Base-by-base conservation (phyloP, 345 rosid species). In the Cardamine resedifolia region DNA sequence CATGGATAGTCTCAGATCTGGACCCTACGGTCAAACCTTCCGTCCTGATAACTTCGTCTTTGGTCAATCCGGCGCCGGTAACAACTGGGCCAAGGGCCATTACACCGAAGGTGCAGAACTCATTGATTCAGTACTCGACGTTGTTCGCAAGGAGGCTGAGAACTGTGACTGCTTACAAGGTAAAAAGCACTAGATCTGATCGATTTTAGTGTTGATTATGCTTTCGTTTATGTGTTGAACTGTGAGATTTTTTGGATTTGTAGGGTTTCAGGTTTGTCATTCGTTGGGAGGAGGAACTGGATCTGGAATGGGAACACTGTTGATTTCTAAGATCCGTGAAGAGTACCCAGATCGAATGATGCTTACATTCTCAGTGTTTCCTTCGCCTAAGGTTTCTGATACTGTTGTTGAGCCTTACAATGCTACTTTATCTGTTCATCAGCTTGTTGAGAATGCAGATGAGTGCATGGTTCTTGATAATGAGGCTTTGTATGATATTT, bases 311-410 rank as follows among this genome's bases (percentile, higher is more conserved):
- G 77, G 77, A 53, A 65, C 77, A 3, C 58, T 73, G 0, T 45
- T 73, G 77, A 73, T 73, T 21, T 74, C 77, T 0, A 74, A 74
- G 72, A 74, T 74, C 66, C 64, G 77, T 36, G 77, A 74, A 36
- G 77, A 74, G 59, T 73, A 73, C 19, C 77, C 77, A 33, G 77
- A 73, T 47, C 58, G 77, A 18, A 73, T 73, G 77, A 73, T 73
- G 77, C 52, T 73, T 28, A 73, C 77, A 0, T 73, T 73, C 66
- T 73, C 77, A 5, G 76, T 72, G 43, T 72, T 85, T 15, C 88
- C 88, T 2, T 82, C 88, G 52, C 88, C 86, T 19, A 81, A 81
- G 77, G 86, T 85, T 20, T 73, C 77, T 64, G 77, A 73, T 4
- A 73, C 77, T 18, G 77, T 73, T 7, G 77, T 73, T 52, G 77